phyloP scores from a whole-genome alignment of 2,329 filamentous ascomycete genomes.

The Colletotrichum siamense region DNA sequence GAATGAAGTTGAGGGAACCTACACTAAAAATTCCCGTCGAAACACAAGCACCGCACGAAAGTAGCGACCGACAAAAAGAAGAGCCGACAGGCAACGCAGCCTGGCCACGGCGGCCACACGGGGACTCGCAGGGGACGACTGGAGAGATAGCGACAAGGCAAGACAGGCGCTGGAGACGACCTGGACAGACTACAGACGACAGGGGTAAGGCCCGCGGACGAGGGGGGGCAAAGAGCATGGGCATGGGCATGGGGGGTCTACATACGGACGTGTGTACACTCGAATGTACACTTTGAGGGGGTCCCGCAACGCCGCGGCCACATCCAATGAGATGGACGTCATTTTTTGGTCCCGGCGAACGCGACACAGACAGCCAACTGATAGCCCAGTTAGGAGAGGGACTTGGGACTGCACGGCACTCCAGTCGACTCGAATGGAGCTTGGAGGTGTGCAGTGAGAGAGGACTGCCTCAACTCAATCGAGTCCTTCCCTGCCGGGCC shows the following conservation, averaged over 20 bases:
- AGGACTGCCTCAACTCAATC: slow-evolving; percentile 22
- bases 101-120: neutral
- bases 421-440: neutral
- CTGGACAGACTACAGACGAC: neutral
- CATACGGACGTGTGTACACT: neutral
- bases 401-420: neutral
- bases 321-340: slow-evolving; percentile 19
- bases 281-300: neutral
- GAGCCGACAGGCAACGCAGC: neutral
- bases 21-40: neutral
- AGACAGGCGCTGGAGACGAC: neutral
- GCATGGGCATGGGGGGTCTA: neutral
- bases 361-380: slow-evolving; percentile 17
- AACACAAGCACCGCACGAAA: neutral
- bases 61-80: neutral
- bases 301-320: neutral
- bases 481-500: slow-evolving; percentile 16
- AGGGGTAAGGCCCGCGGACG: neutral
- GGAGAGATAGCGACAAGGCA: neutral
- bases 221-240: slow-evolving; percentile 10
- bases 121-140: neutral
- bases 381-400: neutral
- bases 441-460: slow-evolving; percentile 3
- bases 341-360: slow-evolving; percentile 20
- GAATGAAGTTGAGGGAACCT: slow-evolving; percentile 16